Evolutionary conservation across 208 protist genomes (phyloP), one percentile per base, ranked within the genome.

Genomic region (Endotrypanum monterogeii): DNA sequence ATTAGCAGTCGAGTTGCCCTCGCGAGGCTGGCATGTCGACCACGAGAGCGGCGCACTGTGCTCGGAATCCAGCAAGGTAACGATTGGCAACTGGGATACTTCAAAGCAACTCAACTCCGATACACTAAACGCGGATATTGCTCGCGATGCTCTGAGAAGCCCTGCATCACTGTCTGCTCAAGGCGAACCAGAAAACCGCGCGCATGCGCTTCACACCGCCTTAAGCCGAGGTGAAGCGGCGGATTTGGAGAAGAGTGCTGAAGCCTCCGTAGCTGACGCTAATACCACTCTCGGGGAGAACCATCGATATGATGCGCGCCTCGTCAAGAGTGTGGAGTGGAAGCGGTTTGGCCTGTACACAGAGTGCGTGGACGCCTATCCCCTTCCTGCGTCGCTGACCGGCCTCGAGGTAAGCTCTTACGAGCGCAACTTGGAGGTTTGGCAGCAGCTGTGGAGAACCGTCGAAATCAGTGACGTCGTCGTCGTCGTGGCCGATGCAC

Each of bases 361-460:
- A 11, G 18, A 46, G 16, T 70, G 54, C 35, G 63, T 94, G n/a
- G 92, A 94, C 32, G 55, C 87, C 44, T 90, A 84, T 58, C 74
- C 80, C 0, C 18, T 76, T 51, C 61, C 71, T 3, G 16, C 3
- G 3, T 16, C 77, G 23, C 67, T 83, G 39, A 60, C 30, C 3
- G 65, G 70, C 6, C 65, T 94, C 60, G 69, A 90, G 44, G 62
- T 98, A 30, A 98, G 91, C 79, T 93, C 90, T 54, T 99, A 98
- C 84, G 98, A 99, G 79, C 94, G 94, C 41, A 99, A 99, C 79
- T 20, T 99, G 3, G 96, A 99, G 11, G 98, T 99, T n/a, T 99
- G 98, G 98, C 89, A 98, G 35, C 99, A 99, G 88, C 87, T 99
- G 0, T 99, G 99, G 98, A 89, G 98, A 44, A 98, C 98, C 0